Evolutionary conservation across 2,329 filamentous ascomycete species (phyloP).

Genomic region (Chrysosporium queenslandicum): DNA sequence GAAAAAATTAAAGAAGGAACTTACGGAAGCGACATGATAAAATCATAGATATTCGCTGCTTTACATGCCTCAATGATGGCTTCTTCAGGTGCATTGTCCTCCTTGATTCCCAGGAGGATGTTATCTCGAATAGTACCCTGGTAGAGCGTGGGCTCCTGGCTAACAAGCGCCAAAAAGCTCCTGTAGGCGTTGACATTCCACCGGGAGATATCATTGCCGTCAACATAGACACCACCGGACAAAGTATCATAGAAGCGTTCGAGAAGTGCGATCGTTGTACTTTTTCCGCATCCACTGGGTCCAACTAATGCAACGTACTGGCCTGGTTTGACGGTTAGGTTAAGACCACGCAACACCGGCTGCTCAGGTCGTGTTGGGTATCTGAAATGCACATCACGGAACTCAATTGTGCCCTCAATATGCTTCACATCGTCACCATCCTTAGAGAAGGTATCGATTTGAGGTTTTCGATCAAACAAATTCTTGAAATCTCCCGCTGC

Average conservation of each 20-base stretch:
- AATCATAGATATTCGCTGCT: constrained; percentile 83
- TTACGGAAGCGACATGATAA: constrained; percentile 69
- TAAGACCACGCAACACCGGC: constrained; percentile 77
- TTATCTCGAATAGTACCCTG: constrained; percentile 88
- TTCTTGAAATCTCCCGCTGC: constrained; percentile 70
- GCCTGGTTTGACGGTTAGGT: constrained; percentile 42
- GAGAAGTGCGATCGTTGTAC: constrained; percentile 79
- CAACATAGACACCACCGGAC: constrained; percentile 67
- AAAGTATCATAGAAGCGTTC: constrained; percentile 93
- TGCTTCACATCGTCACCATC: constrained; percentile 54
- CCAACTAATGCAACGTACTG: constrained; percentile 66
- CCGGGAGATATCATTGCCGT: constrained; percentile 68
- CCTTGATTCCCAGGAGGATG: constrained; percentile 65
- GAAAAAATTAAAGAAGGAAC: constrained; percentile 22
- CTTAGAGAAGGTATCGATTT: constrained; percentile 70
- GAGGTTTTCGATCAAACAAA: constrained; percentile 71
- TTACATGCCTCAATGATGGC: constrained; percentile 68
- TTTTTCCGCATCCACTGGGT: constrained; percentile 90
- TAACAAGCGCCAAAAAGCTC: constrained; percentile 72
- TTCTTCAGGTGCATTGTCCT: constrained; percentile 59
- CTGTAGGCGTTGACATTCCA: constrained; percentile 83
- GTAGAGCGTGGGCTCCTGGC: constrained; percentile 89
- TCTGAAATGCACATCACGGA: constrained; percentile 85
- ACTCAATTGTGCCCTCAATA: constrained; percentile 72
- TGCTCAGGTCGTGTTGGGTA: constrained; percentile 88